Base-by-base conservation (phyloP, 2,329 filamentous ascomycete genomes). In the Aspergillus phoenicis region DNA sequence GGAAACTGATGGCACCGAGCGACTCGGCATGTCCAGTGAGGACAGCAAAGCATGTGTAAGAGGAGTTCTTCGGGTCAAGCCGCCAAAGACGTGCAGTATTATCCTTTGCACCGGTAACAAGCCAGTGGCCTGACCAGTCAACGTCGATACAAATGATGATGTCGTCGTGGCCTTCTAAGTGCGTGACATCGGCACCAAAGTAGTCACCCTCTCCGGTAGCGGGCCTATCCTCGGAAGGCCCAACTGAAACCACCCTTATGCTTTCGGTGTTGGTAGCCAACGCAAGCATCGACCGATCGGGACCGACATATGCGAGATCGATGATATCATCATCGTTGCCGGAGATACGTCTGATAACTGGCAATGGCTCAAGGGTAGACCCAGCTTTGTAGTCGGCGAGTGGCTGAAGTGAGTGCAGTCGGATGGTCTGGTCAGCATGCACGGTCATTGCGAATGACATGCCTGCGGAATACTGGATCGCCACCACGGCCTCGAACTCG, bases 301-400 rank as follows among this genome's bases (percentile, higher is more conserved):
- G 86, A 1, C 95, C 87, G 58, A 98, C 82, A 70, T 95, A 97
- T 30, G 89, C 91, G 36, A 99, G 81, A 73, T 99, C 96, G 67
- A 99, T 97, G 56, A 99, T 93, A 75, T 99, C 95, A 74, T 99
- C 96, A 75, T 98, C 93, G 6, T 95, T 97, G 57, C 95, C 96
- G 4, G 94, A 97, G 67, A 99, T 96, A 48, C 92, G 87, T 67
- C 91, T 87, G 48, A 91, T 84, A 0, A 88, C 71, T 8, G 84
- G 81, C 24, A 89, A 75, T n/a, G 85, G 79, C n/a, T 80, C 75
- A 78, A 90, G 72, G 77, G 80, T 69, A 73, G 82, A 68, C 61
- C 78, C 65, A 38, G 73, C 70, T 52, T 73, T 73, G 60, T 73
- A 75, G 43, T 67, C 64, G 22, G 69, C 70, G 39, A 81, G 60